Evolutionary conservation across 345 rosid genomes (phyloP), one percentile per base, ranked within the genome.

Genomic region (Moricandia moricandioides): DNA sequence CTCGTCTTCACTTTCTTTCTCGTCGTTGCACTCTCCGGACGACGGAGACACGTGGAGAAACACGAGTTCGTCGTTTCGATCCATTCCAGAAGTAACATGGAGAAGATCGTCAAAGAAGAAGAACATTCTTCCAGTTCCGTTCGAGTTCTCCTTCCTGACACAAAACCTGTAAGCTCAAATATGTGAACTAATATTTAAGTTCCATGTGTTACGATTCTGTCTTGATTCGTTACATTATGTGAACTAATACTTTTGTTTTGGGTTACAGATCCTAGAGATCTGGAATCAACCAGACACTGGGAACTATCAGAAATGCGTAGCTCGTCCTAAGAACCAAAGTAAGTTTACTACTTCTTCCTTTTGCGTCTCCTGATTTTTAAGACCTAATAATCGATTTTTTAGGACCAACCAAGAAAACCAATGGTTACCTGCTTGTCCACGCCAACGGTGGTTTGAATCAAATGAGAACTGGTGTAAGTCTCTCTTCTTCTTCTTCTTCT

Each of bases 381-480:
- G 34, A 26, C 11, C 5, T 68, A 69, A 26, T 51, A 14, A 56
- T 14, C 7, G 14, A 1, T 51, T 8, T 34, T 33, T 52, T 54
- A 79, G 82, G 26, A 68, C 73, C 74, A 17, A 45, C n/a, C 14
- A 65, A 63, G 63, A 8, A 27, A 8, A 80, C 86, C 6, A 84
- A 87, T 73, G 93, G 96, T 8, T 87, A 87, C 67, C 55, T 92
- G 76, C 69, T 84, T 54, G 92, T 87, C 37, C 87, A 87, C 74
- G 84, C 97, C 13, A 92, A 92, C 27, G 97, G 97, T 18, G 97
- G 97, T 70, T 65, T 91, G 81, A 91, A 91, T 81, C 97, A 91
- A 67, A 91, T 91, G 97, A 91, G 86, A 83, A 85, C 75, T 45
- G 96, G 97, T 76, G 97, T 89, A 78, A 67, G 69, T 58, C 51